Evolutionary conservation across 2,329 filamentous ascomycete genomes (phyloP), one percentile per base, ranked within the genome.

Genomic region (Grosmannia clavigera): DNA sequence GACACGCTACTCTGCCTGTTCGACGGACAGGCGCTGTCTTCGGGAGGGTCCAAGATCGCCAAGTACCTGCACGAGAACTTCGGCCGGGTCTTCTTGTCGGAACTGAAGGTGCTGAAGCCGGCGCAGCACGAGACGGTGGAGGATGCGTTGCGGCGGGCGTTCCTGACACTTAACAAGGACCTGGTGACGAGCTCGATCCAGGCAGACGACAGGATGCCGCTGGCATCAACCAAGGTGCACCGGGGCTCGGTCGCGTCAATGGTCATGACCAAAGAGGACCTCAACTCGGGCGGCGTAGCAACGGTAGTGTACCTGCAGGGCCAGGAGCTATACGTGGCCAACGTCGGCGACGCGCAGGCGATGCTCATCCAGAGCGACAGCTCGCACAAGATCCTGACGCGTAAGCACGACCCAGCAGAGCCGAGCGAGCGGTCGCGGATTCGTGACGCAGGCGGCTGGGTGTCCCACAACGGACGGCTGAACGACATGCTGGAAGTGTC

Each of bases 51-150:
- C 63, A 95, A 95, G 75, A 90, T 99, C 66, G 92, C 94, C 65
- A 97, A 96, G 71, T 99, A 90, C 68, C 77, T 99, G 35, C 92
- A 99, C 69, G 94, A 99, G 74, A 92, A 96, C 69, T 96, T 99
- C 72, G 88, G 89, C 29, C 81, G 87, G 62, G 87, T 90, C 19
- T 94, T 99, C 68, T 82, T 83, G 6, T 81, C 87, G 59, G 92
- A 99, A 73, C 73, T 99, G 58, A 90, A 90, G 65, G 82, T 78
- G 61, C 71, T 95, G 48, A 87, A 86, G 67, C 76, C 75, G 10
- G 35, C 82, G n/a, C 73, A 80, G 38, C 77, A 82, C 35, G 94
- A 97, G 70, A 89, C 82, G 0, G 87, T 92, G 0, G 77, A 81
- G 9, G 92, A 96, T 75, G 94, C 92, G 2, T 73, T 99, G 58